Percentiles rank a stretch among this genome's conserved stretches.
Evolutionary conservation across 2,329 filamentous ascomycete species (phyloP).

Genomic region (Epichloe amarillans): DNA sequence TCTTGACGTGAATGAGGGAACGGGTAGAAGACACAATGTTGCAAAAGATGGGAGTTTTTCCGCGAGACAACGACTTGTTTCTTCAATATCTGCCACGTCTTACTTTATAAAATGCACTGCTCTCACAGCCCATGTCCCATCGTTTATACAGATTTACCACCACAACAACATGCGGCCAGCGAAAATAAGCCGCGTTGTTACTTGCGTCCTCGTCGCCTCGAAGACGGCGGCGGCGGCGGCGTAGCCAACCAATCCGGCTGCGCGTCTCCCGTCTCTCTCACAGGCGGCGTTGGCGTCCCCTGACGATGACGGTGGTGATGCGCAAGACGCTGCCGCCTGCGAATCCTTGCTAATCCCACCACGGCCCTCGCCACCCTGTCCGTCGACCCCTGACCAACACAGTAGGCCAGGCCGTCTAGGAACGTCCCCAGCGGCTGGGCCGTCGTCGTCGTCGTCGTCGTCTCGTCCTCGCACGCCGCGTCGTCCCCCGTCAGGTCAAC

Average conservation of each 20-base stretch:
- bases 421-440: constrained; percentile 7
- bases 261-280: background rate
- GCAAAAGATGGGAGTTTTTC: too few relatives aligned
- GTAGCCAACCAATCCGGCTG: background rate
- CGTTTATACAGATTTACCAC: too few relatives aligned
- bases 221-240: background rate
- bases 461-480: background rate
- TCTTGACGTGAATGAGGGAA: too few relatives aligned
- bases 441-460: background rate
- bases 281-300: background rate
- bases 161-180: too few relatives aligned
- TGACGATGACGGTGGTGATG: too few relatives aligned
- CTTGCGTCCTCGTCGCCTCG: background rate
- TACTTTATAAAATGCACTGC: too few relatives aligned
- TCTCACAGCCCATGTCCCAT: too few relatives aligned
- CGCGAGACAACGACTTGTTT: too few relatives aligned
- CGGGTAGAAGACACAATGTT: too few relatives aligned
- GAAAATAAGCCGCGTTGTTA: too few relatives aligned
- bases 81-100: too few relatives aligned
- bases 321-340: background rate
- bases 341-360: constrained; percentile 2
- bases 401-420: constrained; percentile 18
- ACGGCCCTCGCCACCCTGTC: background rate
- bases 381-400: constrained; percentile 16
- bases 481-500: background rate